Base-by-base conservation (phyloP, 192 early-diverging fungal species). In the Phlyctochytrium arcticum region DNA sequence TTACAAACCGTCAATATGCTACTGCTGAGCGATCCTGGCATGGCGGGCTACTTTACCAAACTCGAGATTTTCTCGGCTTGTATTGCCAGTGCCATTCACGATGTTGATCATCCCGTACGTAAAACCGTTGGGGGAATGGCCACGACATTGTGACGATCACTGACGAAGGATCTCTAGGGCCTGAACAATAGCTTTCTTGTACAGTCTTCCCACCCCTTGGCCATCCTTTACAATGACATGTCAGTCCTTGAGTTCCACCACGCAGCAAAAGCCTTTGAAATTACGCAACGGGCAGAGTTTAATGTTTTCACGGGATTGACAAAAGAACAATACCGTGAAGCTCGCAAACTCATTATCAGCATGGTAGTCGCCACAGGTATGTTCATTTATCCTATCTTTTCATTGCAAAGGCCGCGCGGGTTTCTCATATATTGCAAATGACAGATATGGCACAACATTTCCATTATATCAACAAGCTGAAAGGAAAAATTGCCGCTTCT, bases 381-480 rank as follows among this genome's bases (percentile, higher is more conserved):
- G 57, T 60, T 10, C 1, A 24, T 7, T 31, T 36, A 0, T 17
- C 21, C 47, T 5, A 31, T 54, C 35, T 10, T 31, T 36, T 5
- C 6, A 3, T 36, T 21, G 42, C 29, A 3, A 26, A 51, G 7
- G n/a, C 39, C 9, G 9, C 39, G 39, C 39, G 9, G 9, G 39
- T n/a, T n/a, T 53, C 26, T 53, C 3, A 53, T 24, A 3, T 7
- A 6, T 60, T 62, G 23, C 8, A 19, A n/a, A 10, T 23, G 2
- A n/a, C 30, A 79, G 76, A 83, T 64, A 74, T 85, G 70, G 65
- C 79, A 10, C 74, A 83, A 55, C 83, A 85, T 55, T 85, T 85
- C 67, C 57, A 67, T 33, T 85, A 78, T 67, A 79, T 85, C 65
- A 83, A 77, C 68, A 84, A 83, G 56, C 73, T 85, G 33, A 85